A percentile compares a stretch with the other conserved stretches of the same genome.
phyloP scores from a whole-genome alignment of 2,329 filamentous ascomycete genomes.

The Drechslerella stenobrocha region DNA sequence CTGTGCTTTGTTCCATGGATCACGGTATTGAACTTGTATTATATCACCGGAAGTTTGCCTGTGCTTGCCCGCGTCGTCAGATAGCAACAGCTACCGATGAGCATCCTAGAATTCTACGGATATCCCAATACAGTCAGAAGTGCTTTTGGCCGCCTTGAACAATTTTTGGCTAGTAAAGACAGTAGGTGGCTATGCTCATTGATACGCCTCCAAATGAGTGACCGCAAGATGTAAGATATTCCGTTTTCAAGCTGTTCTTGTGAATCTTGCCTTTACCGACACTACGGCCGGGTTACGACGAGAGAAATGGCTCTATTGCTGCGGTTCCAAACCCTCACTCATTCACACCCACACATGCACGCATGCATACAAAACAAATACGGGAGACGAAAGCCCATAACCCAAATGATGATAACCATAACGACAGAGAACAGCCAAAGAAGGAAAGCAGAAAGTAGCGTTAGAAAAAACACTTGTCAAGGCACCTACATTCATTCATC shows the following conservation, averaged over 20 bases:
- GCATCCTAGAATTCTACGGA: too few species aligned
- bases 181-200: too few species aligned
- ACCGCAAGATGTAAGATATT: too few species aligned
- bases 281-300: background rate
- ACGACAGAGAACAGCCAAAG: background rate
- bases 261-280: background rate
- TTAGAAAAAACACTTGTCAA: conserved; percentile 3
- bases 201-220: too few species aligned
- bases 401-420: conserved; percentile 17
- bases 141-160: too few species aligned
- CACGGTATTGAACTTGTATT: conserved; percentile 37
- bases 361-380: background rate
- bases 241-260: background rate
- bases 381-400: background rate
- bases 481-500: conserved; percentile 2
- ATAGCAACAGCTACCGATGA: conserved; percentile 4
- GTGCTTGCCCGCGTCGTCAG: conserved; percentile 24
- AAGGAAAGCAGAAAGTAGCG: background rate
- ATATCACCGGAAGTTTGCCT: conserved; percentile 36
- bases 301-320: conserved; percentile 1
- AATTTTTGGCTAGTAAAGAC: too few species aligned
- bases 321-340: background rate
- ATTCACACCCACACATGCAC: background rate
- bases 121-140: too few species aligned
- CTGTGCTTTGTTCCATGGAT: conserved; percentile 24